phyloP scores from a whole-genome alignment of 2,329 filamentous ascomycete genomes.

The Cladosporium colombiae region DNA sequence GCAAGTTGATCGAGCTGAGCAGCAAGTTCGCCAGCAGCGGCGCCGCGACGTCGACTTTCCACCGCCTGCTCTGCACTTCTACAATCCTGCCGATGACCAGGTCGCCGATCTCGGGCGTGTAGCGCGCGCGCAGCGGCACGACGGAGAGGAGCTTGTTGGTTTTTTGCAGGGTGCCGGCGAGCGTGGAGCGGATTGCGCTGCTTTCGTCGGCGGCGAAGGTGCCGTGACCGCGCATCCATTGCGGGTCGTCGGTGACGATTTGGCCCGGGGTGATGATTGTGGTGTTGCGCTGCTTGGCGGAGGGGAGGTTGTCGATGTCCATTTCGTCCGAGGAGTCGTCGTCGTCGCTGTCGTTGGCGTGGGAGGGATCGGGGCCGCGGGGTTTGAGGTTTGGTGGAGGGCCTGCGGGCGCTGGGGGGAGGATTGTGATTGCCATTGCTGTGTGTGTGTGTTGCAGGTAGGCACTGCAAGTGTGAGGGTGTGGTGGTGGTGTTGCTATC shows the following conservation, averaged over 20 bases:
- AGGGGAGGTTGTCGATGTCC: constrained; percentile 53
- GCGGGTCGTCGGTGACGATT: constrained; percentile 83
- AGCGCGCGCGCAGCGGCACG: constrained; percentile 84
- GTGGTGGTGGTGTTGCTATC: neutral
- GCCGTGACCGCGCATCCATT: constrained; percentile 98
- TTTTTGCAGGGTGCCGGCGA: constrained; percentile 85
- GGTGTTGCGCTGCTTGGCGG: constrained; percentile 35
- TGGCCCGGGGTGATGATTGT: constrained; percentile 85
- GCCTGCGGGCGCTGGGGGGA: constrained; percentile 51
- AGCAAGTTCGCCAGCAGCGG: constrained; percentile 82
- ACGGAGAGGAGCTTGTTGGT: constrained; percentile 97
- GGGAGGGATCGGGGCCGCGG: constrained; percentile 32
- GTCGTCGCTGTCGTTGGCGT: constrained; percentile 39
- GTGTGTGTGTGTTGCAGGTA: constrained; percentile 18
- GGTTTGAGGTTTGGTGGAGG: constrained; percentile 28
- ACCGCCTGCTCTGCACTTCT: constrained; percentile 88
- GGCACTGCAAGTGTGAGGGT: neutral
- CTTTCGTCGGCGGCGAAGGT: constrained; percentile 70
- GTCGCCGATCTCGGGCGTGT: constrained; percentile 94
- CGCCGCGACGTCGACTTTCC: constrained; percentile 92
- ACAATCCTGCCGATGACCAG: constrained; percentile 91
- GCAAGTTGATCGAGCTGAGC: constrained; percentile 88
- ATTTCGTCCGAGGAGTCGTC: constrained; percentile 30
- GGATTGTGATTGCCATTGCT: constrained; percentile 61
- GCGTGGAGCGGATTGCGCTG: constrained; percentile 78